Evolutionary conservation across 257 asterid species (phyloP).

Genomic region (Fraxinus americana): DNA sequence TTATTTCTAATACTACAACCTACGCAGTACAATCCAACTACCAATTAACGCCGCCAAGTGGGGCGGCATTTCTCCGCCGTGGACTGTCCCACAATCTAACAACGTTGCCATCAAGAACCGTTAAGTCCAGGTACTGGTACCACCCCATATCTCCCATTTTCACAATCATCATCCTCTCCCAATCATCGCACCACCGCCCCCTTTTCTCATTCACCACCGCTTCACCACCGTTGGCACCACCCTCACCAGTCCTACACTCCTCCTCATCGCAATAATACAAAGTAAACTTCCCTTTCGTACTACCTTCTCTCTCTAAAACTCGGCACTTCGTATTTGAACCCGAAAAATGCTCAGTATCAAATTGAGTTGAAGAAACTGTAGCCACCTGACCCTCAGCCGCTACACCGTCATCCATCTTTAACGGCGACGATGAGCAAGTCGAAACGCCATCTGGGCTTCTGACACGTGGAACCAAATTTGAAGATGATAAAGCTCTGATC

Average conservation of each 20-base stretch:
- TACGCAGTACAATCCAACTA: slow-evolving; percentile 5
- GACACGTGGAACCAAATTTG: slow-evolving; percentile 9
- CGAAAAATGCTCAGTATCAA: not conserved
- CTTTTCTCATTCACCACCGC: slow-evolving; percentile 9
- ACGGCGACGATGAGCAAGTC: not conserved
- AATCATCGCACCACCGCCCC: slow-evolving; percentile 38
- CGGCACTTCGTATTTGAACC: not conserved
- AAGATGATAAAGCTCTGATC: slow-evolving; percentile 29
- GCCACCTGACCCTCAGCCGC: slow-evolving; percentile 12
- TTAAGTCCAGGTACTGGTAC: slow-evolving; percentile 57
- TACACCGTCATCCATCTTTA: not conserved
- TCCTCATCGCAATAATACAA: slow-evolving; percentile 36
- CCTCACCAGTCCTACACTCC: slow-evolving; percentile 5
- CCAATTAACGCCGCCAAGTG: slow-evolving; percentile 30
- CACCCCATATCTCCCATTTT: slow-evolving; percentile 62
- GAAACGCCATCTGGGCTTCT: slow-evolving; percentile 19
- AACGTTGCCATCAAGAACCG: slow-evolving; percentile 59
- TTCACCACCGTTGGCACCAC: slow-evolving; percentile 9
- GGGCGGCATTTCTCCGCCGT: slow-evolving; percentile 33
- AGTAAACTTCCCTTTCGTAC: slow-evolving; percentile 57
- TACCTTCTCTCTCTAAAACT: slow-evolving; percentile 36
- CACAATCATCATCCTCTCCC: slow-evolving; percentile 46
- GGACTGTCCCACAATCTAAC: slow-evolving; percentile 78
- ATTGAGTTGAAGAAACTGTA: not conserved
- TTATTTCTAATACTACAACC: not conserved